A percentile compares a stretch with the other conserved stretches of the same genome.
Conservation (phyloP, 148 eudicot genomes). For the Silene conica region DNA sequence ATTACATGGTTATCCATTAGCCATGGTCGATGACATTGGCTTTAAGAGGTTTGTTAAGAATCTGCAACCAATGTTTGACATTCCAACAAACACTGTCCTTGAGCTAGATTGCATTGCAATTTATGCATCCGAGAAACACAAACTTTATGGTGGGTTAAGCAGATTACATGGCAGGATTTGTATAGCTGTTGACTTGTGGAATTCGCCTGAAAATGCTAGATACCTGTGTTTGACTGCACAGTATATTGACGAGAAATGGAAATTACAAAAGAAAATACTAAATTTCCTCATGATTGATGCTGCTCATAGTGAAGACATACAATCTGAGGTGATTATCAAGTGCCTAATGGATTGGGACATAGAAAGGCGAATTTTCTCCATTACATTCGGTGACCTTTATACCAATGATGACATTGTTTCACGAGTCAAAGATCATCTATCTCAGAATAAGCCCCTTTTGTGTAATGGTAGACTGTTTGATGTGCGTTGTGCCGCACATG, state of each 20-base stretch:
- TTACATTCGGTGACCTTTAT: conserved; percentile 77
- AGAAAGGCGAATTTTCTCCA: conserved; percentile 74
- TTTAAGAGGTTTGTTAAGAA: conserved; percentile 85
- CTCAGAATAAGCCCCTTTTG: conserved; percentile 85
- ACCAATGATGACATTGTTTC: conserved; percentile 55
- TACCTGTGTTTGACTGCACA: conserved; percentile 78
- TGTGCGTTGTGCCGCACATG: conserved; percentile 63
- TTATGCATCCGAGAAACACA: conserved; percentile 74
- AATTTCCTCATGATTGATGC: conserved; percentile 70
- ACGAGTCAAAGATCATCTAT: conserved; percentile 66
- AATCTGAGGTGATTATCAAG: conserved; percentile 77
- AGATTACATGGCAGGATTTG: conserved; percentile 71
- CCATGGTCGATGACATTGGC: conserved; percentile 87
- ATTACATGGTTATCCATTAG: conserved; percentile 84
- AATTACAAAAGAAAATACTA: conserved; percentile 69
- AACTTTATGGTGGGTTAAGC: conserved; percentile 49
- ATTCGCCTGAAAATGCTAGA: conserved; percentile 62
- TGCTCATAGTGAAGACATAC: conserved; percentile 69
- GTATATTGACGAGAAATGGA: conserved; percentile 83
- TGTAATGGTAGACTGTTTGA: conserved; percentile 75
- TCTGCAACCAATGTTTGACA: conserved; percentile 82
- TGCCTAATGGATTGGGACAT: conserved; percentile 87
- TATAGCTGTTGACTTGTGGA: conserved; percentile 80
- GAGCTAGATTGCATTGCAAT: conserved; percentile 74
- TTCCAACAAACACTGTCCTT: conserved; percentile 46